Base-by-base conservation (phyloP, 78 protist species). In the Trichosphaerium sp. region DNA sequence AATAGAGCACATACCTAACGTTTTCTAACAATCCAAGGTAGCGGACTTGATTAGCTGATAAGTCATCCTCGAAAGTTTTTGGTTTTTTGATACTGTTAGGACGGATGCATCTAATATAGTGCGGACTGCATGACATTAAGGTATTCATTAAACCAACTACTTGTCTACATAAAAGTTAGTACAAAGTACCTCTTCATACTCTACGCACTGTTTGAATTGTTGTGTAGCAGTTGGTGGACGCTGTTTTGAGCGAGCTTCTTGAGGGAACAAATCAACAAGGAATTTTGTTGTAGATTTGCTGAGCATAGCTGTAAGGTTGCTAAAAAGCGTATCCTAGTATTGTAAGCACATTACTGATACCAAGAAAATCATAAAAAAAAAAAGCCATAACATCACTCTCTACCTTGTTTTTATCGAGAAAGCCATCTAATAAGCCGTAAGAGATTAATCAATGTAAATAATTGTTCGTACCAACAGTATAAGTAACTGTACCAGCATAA, bases 31-130 rank as follows among this genome's bases (percentile, higher is more conserved):
- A 77, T 49, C 48, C 69, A 76, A 77, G 68, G 83, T n/a, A 77
- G 28, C 7, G 69, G 78, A 32, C 83, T 47, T 21, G 76, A 57
- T n/a, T n/a, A n/a, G n/a, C n/a, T n/a, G n/a, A n/a, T n/a, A n/a
- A n/a, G n/a, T n/a, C n/a, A 48, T 71, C 83, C 0, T 77, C 83
- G 40, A 69, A 77, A 18, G 69, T 64, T 15, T 77, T 77, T 21
- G 96, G 74, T 74, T 44, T 35, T 43, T 83, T 86, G 49, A 48
- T 48, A 31, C 80, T 57, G 82, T 89, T 89, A 23, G 94, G 89
- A 61, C 87, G 85, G 40, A 91, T 41, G 72, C 94, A 89, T 37
- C 96, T 81, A 42, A 91, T 75, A 54, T 86, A 91, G 69, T 91
- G 96, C 18, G 93, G 92, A 21, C 67, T 82, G 15, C 87, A 41